A percentile compares a stretch with the other conserved stretches of the same genome.
These are phyloP conservation scores for Meyerozyma guilliermondii DNA, from an alignment of 1,139 yeast species.

Conservation along the genomic window DNA sequence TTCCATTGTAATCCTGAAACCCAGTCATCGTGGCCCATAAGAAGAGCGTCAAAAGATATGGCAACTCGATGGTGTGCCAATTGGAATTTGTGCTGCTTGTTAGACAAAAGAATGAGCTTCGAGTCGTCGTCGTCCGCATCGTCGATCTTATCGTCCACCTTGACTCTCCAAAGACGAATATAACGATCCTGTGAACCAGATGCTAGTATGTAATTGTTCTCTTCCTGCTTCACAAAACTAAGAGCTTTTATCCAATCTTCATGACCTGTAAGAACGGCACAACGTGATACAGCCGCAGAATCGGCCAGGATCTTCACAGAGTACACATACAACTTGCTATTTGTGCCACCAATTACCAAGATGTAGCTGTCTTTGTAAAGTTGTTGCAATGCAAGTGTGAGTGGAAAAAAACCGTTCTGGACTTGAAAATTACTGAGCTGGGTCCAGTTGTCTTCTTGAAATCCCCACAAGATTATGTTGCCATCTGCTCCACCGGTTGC, in stretches of 20 bases:
- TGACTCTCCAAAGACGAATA: conserved; percentile 78
- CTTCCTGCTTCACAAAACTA: conserved; percentile 49
- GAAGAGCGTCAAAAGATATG: conserved; percentile 81
- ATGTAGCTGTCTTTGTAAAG: conserved; percentile 36
- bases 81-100: conserved; percentile 59
- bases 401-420: conserved; percentile 56
- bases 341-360: conserved; percentile 83
- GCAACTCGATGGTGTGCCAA: conserved; percentile 40
- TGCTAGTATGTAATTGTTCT: conserved; percentile 60
- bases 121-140: conserved; percentile 51
- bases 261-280: conserved; percentile 71
- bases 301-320: conserved; percentile 29
- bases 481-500: conserved; percentile 71
- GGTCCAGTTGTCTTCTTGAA: conserved; percentile 9
- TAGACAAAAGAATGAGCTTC: conserved; percentile 51
- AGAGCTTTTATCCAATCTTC: conserved; percentile 90
- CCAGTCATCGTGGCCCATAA: conserved; percentile 99
- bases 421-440: conserved; percentile 31
- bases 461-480: conserved; percentile 45
- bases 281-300: conserved; percentile 23
- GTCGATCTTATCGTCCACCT: conserved; percentile 52
- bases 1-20: conserved; percentile 84
- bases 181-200: conserved; percentile 89
- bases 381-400: conserved; percentile 51
- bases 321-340: conserved; percentile 51